Evolutionary conservation across 768 basidiomycete genomes (phyloP), one percentile per base, ranked within the genome.

Genomic region (Cystofilobasidium ferigula): DNA sequence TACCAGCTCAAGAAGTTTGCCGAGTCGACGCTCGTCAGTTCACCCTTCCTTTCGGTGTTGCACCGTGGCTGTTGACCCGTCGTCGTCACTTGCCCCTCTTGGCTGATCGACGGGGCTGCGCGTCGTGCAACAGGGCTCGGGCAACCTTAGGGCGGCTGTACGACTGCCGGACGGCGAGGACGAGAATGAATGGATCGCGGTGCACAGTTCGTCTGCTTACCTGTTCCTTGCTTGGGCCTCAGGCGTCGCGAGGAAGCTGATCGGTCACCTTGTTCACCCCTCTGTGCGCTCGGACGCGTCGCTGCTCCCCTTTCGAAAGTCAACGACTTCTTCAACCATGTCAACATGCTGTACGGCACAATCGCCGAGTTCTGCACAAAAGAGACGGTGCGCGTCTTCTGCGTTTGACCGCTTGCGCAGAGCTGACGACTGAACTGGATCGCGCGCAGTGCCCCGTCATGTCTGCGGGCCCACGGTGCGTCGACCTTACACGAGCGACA

Each of bases 261-360:
- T 5, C 5, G 45, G 5, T 38, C 30, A 28, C 43, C 32, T 0
- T 42, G 28, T 63, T 66, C 71, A 64, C 2, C 20, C 0, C 26
- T 16, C 2, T 24, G 36, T 7, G 22, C 71, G n/a, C n/a, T n/a
- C n/a, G n/a, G n/a, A n/a, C n/a, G n/a, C n/a, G n/a, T n/a, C n/a
- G n/a, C n/a, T n/a, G n/a, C n/a, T n/a, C n/a, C n/a, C n/a, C n/a
- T n/a, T n/a, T n/a, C n/a, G n/a, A n/a, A n/a, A 99, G 95, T 91
- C 35, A 94, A 98, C 68, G 95, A 99, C 76, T 99, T 99, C 79
- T 99, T 98, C 82, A 99, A 98, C 74, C 95, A 99, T 74, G 78
- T 99, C 70, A 99, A 99, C 76, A 99, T 99, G 95, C 80, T 99
- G 24, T 99, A 98, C 73, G 95, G 94, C 14, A 95, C 92, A 13